Evolutionary conservation across 2,329 filamentous ascomycete genomes (phyloP).

Genomic region (Byssothecium circinans): DNA sequence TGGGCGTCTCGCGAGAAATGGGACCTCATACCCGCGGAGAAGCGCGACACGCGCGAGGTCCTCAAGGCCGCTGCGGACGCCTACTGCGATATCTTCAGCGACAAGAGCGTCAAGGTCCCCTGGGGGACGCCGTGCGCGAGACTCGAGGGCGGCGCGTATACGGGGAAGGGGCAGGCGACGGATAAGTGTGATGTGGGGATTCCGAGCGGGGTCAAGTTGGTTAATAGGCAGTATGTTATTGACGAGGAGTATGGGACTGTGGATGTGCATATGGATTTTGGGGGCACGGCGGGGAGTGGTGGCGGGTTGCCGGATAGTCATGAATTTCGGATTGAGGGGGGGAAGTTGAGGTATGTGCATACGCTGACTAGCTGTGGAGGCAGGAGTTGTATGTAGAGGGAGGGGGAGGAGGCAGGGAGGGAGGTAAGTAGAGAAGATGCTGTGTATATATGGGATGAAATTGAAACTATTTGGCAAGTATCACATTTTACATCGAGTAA

Average conservation of each 20-base stretch:
- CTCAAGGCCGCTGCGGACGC: conserved; percentile 34
- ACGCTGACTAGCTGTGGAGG: conserved; percentile 21
- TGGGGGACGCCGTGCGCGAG: conserved; percentile 34
- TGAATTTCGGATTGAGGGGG: conserved; percentile 34
- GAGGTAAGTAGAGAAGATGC: not conserved
- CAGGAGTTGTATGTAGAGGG: conserved; percentile 16
- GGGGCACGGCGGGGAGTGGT: conserved; percentile 13
- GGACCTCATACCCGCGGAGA: conserved; percentile 18
- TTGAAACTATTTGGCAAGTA: too few species aligned
- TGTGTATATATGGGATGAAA: too few species aligned
- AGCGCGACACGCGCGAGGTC: conserved; percentile 22
- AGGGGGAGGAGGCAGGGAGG: too few species aligned
- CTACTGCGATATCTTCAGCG: conserved; percentile 31
- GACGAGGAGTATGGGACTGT: conserved; percentile 36
- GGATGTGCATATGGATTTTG: conserved; percentile 36
- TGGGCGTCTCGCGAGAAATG: conserved; percentile 31
- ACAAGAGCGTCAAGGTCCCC: conserved; percentile 29
- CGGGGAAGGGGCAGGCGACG: conserved; percentile 24
- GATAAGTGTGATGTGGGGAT: conserved; percentile 33
- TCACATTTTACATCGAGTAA: too few species aligned
- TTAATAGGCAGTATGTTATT: conserved; percentile 33
- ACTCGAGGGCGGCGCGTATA: conserved; percentile 32
- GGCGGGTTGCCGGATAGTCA: conserved; percentile 36
- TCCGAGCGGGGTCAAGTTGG: conserved; percentile 29
- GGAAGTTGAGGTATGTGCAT: conserved; percentile 29